Evolutionary conservation across 768 basidiomycete species (phyloP).

Genomic region (Postia placenta): DNA sequence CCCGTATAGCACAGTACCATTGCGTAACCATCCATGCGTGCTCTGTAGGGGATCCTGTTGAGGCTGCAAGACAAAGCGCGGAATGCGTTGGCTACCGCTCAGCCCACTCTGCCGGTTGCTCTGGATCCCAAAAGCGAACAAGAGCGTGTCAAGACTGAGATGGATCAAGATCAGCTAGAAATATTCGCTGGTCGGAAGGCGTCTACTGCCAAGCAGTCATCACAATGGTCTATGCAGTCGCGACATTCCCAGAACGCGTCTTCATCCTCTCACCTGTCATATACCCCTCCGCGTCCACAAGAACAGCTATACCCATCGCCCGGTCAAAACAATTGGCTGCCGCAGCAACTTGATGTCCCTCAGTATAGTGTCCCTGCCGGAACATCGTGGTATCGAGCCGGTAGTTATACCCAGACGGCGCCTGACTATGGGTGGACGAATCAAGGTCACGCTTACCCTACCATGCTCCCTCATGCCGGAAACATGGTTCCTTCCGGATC

Average conservation of each 20-base stretch:
- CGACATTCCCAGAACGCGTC: background rate
- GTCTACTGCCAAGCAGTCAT: background rate
- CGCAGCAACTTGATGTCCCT: conserved; percentile 3
- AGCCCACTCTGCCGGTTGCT: too few species aligned
- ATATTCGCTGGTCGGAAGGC: conserved; percentile 62
- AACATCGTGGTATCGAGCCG: conserved; percentile 2
- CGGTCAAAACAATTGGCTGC: background rate
- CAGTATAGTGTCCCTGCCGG: conserved; percentile 12
- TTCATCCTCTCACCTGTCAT: background rate
- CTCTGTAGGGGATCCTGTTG: conserved; percentile 47
- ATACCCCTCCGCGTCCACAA: background rate
- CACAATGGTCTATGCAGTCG: background rate
- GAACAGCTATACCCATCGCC: background rate
- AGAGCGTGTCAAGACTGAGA: conserved; percentile 38
- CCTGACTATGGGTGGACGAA: background rate
- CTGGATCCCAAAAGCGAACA: background rate
- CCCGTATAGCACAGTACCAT: background rate
- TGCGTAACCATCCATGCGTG: too few species aligned
- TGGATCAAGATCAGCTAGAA: conserved; percentile 56
- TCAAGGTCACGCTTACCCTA: conserved; percentile 10
- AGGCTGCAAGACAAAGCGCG: conserved; percentile 64
- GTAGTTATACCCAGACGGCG: background rate
- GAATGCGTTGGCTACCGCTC: conserved; percentile 39
- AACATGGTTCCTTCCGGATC: background rate
- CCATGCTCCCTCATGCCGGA: background rate